Conservation (phyloP, 768 basidiomycete genomes). For the Gyrodon lividus region DNA sequence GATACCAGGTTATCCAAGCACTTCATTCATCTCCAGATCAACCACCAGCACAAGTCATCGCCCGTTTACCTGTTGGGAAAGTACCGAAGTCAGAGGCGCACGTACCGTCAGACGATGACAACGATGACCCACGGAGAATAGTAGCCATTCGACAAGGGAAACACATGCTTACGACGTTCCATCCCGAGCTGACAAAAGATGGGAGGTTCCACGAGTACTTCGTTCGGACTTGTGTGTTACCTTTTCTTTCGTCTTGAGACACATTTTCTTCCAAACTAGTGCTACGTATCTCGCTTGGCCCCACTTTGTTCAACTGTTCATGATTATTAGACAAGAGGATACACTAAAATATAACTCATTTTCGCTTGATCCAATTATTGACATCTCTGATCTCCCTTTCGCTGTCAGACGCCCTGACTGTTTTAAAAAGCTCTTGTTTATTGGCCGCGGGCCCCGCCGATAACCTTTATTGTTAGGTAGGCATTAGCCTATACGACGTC, state of each 20-base stretch:
- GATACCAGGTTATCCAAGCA: constrained; percentile 58
- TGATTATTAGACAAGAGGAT: too few species aligned
- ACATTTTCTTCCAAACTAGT: neutral
- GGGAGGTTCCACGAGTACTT: constrained; percentile 92
- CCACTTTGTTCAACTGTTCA: neutral
- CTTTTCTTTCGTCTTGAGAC: constrained; percentile 16
- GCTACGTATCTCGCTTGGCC: neutral
- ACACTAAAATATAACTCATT: neutral
- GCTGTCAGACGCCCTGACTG: too few species aligned
- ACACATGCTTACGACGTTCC: constrained; percentile 87
- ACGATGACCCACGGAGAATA: constrained; percentile 60
- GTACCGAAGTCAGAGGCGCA: constrained; percentile 38
- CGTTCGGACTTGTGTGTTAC: constrained; percentile 67
- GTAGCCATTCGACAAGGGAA: constrained; percentile 85
- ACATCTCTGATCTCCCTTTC: neutral
- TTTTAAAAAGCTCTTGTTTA: too few species aligned
- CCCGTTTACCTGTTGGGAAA: constrained; percentile 58
- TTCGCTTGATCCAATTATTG: neutral
- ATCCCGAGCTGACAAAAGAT: constrained; percentile 90
- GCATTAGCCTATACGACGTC: too few species aligned
- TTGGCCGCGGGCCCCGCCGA: too few species aligned
- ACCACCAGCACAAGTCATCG: constrained; percentile 66
- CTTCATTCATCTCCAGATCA: constrained; percentile 47
- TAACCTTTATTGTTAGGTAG: too few species aligned
- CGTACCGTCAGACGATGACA: constrained; percentile 39